Evolutionary conservation across 768 basidiomycete species (phyloP).

Genomic region (Boletus edulis): DNA sequence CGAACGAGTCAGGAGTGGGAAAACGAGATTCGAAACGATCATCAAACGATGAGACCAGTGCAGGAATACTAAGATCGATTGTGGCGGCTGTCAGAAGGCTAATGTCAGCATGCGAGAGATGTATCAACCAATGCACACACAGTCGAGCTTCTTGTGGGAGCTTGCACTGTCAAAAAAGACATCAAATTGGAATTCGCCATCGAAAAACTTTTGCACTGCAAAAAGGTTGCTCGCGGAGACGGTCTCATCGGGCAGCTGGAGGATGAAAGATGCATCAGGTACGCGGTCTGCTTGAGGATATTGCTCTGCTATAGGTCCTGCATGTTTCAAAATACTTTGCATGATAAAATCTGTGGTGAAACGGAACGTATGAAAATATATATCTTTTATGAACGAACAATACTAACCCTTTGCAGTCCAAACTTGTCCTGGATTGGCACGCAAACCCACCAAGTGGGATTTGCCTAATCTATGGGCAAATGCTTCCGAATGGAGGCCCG

Average conservation of each 20-base stretch:
- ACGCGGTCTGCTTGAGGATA: slow-evolving; percentile 46
- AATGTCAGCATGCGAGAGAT: slow-evolving; percentile 1
- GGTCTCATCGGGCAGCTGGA: slow-evolving; percentile 74
- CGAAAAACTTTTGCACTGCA: slow-evolving; percentile 83
- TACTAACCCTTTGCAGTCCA: slow-evolving; percentile 81
- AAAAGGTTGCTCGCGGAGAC: slow-evolving; percentile 75
- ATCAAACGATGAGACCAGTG: slow-evolving; percentile 58
- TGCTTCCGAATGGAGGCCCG: slow-evolving; percentile 53
- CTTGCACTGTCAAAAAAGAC: slow-evolving; percentile 82
- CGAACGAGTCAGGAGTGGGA: slow-evolving; percentile 59
- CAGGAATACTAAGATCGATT: slow-evolving; percentile 68
- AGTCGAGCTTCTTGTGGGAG: slow-evolving; percentile 56
- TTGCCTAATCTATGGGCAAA: slow-evolving; percentile 66
- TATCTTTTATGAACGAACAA: not conserved
- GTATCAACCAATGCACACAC: slow-evolving; percentile 41
- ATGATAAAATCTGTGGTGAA: slow-evolving; percentile 54
- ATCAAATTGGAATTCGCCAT: slow-evolving; percentile 87
- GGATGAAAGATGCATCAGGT: slow-evolving; percentile 80
- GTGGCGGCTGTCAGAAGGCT: slow-evolving; percentile 44
- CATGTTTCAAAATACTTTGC: slow-evolving; percentile 56
- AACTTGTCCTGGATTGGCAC: slow-evolving; percentile 57
- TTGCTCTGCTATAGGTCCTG: slow-evolving; percentile 49
- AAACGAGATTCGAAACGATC: slow-evolving; percentile 68
- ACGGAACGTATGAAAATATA: not conserved
- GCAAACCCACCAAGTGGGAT: slow-evolving; percentile 67